Percentiles rank a stretch among this genome's conserved stretches.
Conservation (phyloP, 2,329 filamentous ascomycete species). For the Grosmannia huntii region DNA sequence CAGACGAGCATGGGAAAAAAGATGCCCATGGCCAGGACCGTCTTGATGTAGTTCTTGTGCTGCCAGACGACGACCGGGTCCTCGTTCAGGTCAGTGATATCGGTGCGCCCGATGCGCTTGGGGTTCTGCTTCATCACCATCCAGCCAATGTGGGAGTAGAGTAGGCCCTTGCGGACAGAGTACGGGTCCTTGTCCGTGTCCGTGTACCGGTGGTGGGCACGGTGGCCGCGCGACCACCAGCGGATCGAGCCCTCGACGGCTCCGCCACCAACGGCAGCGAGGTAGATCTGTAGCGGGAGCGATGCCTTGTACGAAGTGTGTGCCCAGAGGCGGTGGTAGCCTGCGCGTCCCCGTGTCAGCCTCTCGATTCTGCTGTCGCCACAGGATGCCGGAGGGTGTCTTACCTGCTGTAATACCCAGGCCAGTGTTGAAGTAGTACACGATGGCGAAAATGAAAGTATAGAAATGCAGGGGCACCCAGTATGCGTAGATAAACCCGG, state of each 20-base stretch:
- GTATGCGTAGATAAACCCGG: slow-evolving; percentile 60
- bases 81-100: slow-evolving; percentile 80
- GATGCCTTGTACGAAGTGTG: slow-evolving; percentile 73
- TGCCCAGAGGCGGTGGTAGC: slow-evolving; percentile 76
- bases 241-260: slow-evolving; percentile 76
- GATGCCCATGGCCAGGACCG: slow-evolving; percentile 64
- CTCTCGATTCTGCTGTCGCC: no score
- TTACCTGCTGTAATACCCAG: slow-evolving; percentile 67
- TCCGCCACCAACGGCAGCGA: slow-evolving; percentile 69
- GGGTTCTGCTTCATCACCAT: slow-evolving; percentile 92
- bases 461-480: slow-evolving; percentile 64
- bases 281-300: slow-evolving; percentile 65
- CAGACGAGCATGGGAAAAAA: slow-evolving; percentile 63
- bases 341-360: slow-evolving; percentile 18
- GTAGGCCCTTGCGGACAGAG: slow-evolving; percentile 75
- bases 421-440: slow-evolving; percentile 76
- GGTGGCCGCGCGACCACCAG: slow-evolving; percentile 82
- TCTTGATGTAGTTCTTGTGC: slow-evolving; percentile 75
- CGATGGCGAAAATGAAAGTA: slow-evolving; percentile 59
- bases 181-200: slow-evolving; percentile 89
- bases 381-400: slow-evolving; percentile 14
- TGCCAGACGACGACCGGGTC: slow-evolving; percentile 78
- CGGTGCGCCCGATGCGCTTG: slow-evolving; percentile 75
- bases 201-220: slow-evolving; percentile 82
- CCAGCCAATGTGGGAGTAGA: slow-evolving; percentile 80